phyloP scores from a whole-genome alignment of 306 rosid genomes.

The Dalbergia cultrata region DNA sequence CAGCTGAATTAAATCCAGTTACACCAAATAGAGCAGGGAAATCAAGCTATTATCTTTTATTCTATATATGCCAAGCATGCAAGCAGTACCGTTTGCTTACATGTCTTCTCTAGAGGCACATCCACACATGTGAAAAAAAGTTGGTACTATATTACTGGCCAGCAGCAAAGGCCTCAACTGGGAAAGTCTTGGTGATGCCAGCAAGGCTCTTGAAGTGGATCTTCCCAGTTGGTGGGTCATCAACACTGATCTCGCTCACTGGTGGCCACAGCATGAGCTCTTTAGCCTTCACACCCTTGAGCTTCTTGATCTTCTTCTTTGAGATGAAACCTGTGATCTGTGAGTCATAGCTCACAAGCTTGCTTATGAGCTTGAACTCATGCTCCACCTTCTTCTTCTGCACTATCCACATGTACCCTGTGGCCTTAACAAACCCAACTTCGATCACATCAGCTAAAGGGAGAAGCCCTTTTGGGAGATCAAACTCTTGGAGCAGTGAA shows the following conservation, averaged over 20 bases:
- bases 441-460: conserved; percentile 75
- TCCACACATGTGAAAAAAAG: no score
- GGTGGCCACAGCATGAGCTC: conserved; percentile 97
- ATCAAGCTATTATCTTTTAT: conserved; percentile 15
- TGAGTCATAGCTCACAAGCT: conserved; percentile 78
- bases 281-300: conserved; percentile 90
- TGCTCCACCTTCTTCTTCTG: conserved; percentile 93
- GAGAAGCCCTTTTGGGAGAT: conserved; percentile 80
- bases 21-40: conserved; percentile 11
- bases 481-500: conserved; percentile 70
- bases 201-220: conserved; percentile 94
- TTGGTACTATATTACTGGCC: conserved; percentile 58
- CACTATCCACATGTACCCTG: conserved; percentile 85
- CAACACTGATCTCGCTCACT: conserved; percentile 73
- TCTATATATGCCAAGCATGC: conserved; percentile 22
- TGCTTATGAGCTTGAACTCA: conserved; percentile 72
- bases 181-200: conserved; percentile 92
- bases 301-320: conserved; percentile 77
- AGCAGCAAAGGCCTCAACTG: conserved; percentile 86
- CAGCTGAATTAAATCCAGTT: conserved; percentile 15
- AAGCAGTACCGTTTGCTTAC: neutral
- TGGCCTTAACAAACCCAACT: conserved; percentile 74
- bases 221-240: conserved; percentile 67
- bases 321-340: conserved; percentile 68
- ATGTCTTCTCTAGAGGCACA: neutral